phyloP scores from a whole-genome alignment of 2,329 filamentous ascomycete species.

The Epichloe sibirici region DNA sequence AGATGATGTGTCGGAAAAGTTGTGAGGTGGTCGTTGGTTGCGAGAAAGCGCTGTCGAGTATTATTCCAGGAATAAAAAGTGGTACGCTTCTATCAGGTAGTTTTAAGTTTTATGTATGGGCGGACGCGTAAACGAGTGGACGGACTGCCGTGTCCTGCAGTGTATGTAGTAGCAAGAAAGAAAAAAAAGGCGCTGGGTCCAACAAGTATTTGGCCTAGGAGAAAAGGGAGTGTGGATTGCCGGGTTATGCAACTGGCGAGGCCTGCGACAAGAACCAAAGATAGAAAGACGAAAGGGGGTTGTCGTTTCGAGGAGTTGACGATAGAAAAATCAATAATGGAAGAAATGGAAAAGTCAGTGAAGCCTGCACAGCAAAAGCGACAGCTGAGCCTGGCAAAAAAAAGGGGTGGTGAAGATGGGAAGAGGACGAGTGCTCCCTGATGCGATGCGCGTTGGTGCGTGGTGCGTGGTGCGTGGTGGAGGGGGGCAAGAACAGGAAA shows the following conservation, averaged over 20 bases:
- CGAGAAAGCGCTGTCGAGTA: constrained; percentile 5
- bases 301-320: not conserved
- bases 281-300: not conserved
- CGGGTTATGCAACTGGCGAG: constrained; percentile 21
- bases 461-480: too few species aligned
- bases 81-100: not conserved
- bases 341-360: not conserved
- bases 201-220: constrained; percentile 7
- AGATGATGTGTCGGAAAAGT: not conserved
- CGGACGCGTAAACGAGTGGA: constrained; percentile 27
- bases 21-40: constrained; percentile 16
- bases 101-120: constrained; percentile 1
- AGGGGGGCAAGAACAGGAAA: not conserved
- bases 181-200: constrained; percentile 3
- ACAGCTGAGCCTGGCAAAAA: not conserved
- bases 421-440: not conserved
- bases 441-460: not conserved
- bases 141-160: constrained; percentile 21
- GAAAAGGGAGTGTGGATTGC: not conserved
- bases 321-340: not conserved
- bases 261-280: not conserved
- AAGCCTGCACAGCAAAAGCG: not conserved
- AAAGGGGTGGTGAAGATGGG: not conserved
- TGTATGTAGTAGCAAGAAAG: constrained; percentile 5
- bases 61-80: constrained; percentile 14